phyloP scores from a whole-genome alignment of 805 yeast species.

The Myxozyma udenii region DNA sequence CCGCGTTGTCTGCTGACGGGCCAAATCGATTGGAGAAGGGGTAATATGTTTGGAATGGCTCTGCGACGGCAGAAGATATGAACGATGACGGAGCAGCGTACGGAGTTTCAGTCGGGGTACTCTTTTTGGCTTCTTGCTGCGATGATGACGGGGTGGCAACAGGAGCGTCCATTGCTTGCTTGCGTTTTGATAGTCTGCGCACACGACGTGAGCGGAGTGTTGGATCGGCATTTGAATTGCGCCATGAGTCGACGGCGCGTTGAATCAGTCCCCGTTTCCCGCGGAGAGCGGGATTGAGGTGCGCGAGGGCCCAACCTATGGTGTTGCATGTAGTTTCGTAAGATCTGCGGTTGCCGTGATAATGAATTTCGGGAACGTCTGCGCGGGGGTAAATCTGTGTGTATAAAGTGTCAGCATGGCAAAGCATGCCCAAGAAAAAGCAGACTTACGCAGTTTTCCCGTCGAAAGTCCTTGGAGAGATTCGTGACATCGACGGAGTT shows the following conservation, averaged over 20 bases:
- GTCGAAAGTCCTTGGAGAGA: conserved; percentile 39
- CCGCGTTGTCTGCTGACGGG: neutral
- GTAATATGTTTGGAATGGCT: no score
- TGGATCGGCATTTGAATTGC: conserved; percentile 47
- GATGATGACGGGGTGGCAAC: no score
- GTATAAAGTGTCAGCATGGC: neutral
- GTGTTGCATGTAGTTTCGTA: conserved; percentile 50
- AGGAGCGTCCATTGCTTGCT: no score
- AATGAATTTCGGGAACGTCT: conserved; percentile 43
- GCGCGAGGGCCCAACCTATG: conserved; percentile 50
- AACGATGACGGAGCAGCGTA: no score
- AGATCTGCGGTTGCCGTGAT: conserved; percentile 46
- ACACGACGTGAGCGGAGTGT: conserved; percentile 47
- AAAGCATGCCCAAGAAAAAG: neutral
- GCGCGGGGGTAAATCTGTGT: conserved; percentile 47
- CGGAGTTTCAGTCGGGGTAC: no score
- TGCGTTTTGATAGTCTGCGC: conserved; percentile 34
- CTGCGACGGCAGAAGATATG: no score
- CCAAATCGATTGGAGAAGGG: no score
- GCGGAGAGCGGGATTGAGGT: conserved; percentile 45
- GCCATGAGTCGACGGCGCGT: conserved; percentile 53
- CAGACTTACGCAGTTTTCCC: conserved; percentile 41
- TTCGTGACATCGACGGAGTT: conserved; percentile 31
- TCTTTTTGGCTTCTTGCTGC: no score
- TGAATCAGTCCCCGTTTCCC: conserved; percentile 49